Conservation (phyloP, 805 yeast species). For the Metschnikowia bowlesiae region DNA sequence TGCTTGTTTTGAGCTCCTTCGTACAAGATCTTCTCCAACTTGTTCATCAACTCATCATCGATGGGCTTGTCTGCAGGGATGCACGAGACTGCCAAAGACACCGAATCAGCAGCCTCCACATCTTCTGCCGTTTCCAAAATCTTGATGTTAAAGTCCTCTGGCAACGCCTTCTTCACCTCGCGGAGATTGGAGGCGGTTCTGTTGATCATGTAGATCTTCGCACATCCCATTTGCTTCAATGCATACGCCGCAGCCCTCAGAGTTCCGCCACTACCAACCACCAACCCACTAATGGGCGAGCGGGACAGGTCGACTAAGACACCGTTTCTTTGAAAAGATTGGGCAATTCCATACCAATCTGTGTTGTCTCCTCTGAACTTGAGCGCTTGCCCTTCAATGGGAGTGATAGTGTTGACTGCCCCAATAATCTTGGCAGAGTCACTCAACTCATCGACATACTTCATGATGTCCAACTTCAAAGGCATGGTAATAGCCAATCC, state of each 20-base stretch:
- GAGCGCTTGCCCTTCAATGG: conserved; percentile 34
- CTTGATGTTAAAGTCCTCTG: conserved; percentile 53
- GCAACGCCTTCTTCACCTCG: conserved; percentile 58
- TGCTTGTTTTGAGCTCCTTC: conserved; percentile 30
- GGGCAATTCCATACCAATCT: conserved; percentile 86
- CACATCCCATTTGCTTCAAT: conserved; percentile 70
- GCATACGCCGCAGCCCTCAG: conserved; percentile 94
- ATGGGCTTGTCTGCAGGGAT: conserved; percentile 78
- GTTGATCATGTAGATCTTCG: conserved; percentile 71
- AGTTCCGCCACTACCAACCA: conserved; percentile 97
- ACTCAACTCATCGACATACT: conserved; percentile 58
- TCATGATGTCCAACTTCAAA: conserved; percentile 74
- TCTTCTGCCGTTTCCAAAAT: conserved; percentile 48
- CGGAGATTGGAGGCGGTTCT: conserved; percentile 67
- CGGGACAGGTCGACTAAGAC: conserved; percentile 39
- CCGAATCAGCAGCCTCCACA: conserved; percentile 40
- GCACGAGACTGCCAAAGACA: conserved; percentile 69
- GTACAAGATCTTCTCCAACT: conserved; percentile 45
- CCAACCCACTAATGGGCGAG: conserved; percentile 53
- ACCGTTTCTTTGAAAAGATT: conserved; percentile 62
- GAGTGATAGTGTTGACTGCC: conserved; percentile 85
- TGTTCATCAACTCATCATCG: conserved; percentile 46
- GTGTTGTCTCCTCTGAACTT: conserved; percentile 80
- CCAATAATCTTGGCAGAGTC: conserved; percentile 83
- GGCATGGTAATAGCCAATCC: conserved; percentile 98